Evolutionary conservation across 345 rosid species (phyloP), one percentile per base, ranked within the genome.

Genomic region (Rhodomyrtus tomentosa): DNA sequence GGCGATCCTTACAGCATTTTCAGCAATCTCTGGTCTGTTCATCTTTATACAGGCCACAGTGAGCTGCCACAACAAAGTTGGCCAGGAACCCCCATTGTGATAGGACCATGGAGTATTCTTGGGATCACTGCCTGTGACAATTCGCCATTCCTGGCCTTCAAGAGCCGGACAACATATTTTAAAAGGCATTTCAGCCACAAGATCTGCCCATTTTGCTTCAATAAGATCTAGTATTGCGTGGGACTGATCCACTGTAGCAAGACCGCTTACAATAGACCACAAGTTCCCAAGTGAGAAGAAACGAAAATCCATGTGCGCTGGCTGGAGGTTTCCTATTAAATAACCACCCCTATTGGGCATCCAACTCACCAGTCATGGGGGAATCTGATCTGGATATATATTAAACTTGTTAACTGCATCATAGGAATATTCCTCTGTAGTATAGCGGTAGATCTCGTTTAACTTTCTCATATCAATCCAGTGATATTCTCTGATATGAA

Each of bases 41-140:
- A 94, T 95, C 93, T 94, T 95, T 90, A 95, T 92, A 90, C 94
- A 92, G 51, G 98, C 98, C 82, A 92, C 94, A 10, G 96, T 93
- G 54, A 96, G 91, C 99, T 96, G 98, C 98, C 99, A 95, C 83
- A 96, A 93, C 90, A 96, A 86, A 84, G 98, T 96, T 85, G 99
- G 98, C 98, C 98, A 96, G 59, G 98, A 87, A 62, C 99, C 99
- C 85, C 93, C 99, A 87, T 96, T 96, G 91, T 95, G 98, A 86
- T 96, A 96, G 79, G 99, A 95, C 99, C 99, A 96, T 20, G 98
- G 94, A 53, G 98, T 96, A 90, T 95, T 96, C 90, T 95, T 95
- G 84, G 99, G 99, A 90, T 96, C 99, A 73, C 98, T 93, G 80
- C 95, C 98, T 7, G 98, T 92, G 84, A 94, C 92, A 82, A 96